Evolutionary conservation across 805 yeast genomes (phyloP).

Genomic region (Myxozyma sirexii): DNA sequence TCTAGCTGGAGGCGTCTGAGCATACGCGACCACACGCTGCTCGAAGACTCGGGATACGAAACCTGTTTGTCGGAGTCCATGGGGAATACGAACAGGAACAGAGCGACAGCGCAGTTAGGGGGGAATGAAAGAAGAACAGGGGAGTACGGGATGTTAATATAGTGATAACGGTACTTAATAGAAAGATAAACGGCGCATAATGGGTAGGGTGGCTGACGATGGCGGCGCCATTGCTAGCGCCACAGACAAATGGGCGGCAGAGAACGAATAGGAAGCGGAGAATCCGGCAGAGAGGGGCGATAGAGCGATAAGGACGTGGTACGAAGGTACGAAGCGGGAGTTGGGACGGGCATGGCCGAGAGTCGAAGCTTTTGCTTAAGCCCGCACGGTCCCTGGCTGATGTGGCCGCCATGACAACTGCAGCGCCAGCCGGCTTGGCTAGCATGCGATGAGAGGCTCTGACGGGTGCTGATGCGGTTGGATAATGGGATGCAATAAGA

Average conservation of each 20-base stretch:
- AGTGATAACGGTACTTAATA: too few species aligned
- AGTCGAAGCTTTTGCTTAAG: not conserved
- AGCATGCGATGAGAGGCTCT: too few species aligned
- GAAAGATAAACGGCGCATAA: not conserved
- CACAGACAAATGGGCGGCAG: not conserved
- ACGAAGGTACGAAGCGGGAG: not conserved
- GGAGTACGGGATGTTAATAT: not conserved
- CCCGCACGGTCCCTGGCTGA: constrained; percentile 1
- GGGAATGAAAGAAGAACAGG: not conserved
- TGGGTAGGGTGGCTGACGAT: not conserved
- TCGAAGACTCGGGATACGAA: not conserved
- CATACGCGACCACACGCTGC: constrained; percentile 16
- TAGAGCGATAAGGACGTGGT: not conserved
- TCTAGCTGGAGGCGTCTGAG: constrained; percentile 14
- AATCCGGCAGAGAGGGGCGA: not conserved
- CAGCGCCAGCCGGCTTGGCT: too few species aligned
- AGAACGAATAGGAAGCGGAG: not conserved
- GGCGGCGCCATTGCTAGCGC: not conserved
- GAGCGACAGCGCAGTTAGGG: not conserved
- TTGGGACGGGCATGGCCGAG: not conserved
- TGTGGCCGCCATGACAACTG: too few species aligned
- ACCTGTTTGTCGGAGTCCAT: constrained; percentile 6
- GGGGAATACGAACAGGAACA: not conserved
- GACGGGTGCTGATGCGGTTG: too few species aligned
- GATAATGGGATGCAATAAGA: too few species aligned